Evolutionary conservation across 768 basidiomycete species (phyloP), one percentile per base, ranked within the genome.

Genomic region (Lentinula sp.): DNA sequence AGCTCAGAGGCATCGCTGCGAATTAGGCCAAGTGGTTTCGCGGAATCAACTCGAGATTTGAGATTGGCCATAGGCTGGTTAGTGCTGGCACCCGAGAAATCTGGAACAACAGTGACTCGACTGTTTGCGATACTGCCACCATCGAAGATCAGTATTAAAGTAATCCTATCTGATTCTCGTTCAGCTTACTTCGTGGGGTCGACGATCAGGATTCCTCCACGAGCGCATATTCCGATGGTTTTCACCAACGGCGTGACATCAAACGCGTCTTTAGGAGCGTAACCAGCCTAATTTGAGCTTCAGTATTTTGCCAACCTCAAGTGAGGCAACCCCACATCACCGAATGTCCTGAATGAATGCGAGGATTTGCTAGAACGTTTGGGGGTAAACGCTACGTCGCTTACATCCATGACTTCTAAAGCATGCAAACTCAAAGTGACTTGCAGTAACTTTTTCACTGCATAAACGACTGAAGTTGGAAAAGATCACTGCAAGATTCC

Each of bases 211-310:
- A 93, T 78, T 10, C 86, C 83, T 32, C 83, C 82, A 37, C 81
- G 80, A 0, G 85, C 84, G 64, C 84, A 84, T 28, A 93, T 78
- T 0, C 84, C 87, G 5, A 91, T 75, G 0, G 80, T 86, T 70
- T 84, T 88, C 4, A 74, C 73, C 39, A 94, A 69, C 13, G 84
- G 74, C 4, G 79, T 81, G 31, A 91, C 74, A 58, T 84, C 80
- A 59, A 80, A 79, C 0, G 84, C 84, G 60, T 92, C 89, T 67
- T 84, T 87, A 0, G 91, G 87, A 51, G 93, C 79, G 64, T 84
- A 87, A 10, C 86, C 80, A 2, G 84, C 72, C 90, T 93, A 63
- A 2, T 59, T 43, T 16, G 16, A 54, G 37, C 11, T 51, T 32
- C 42, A 34, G 5, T 31, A 16, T 66, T 48, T 34, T 15, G 10